A percentile compares a stretch with the other conserved stretches of the same genome.
Evolutionary conservation across 208 protist genomes (phyloP).

Genomic region (Trichomonas tenax): DNA sequence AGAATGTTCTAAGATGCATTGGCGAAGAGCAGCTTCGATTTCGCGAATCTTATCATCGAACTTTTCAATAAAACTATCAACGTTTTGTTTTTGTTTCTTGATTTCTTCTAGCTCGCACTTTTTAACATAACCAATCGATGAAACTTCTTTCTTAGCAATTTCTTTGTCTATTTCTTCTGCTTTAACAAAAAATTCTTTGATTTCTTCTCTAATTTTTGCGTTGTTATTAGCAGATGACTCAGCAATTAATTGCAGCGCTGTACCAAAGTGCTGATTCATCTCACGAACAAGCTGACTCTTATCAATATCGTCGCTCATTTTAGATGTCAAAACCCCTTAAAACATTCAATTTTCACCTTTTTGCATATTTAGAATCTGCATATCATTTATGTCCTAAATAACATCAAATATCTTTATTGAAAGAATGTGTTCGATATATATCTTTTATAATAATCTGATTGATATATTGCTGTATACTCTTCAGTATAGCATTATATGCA

Average conservation of each 20-base stretch:
- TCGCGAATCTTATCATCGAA: not conserved
- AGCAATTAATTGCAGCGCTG: not conserved
- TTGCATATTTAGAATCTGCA: too few species aligned
- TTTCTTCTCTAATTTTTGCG: not conserved
- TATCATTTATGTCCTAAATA: too few species aligned
- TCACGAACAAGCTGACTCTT: not conserved
- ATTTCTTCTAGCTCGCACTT: not conserved
- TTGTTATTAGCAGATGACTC: not conserved
- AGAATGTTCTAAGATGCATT: not conserved
- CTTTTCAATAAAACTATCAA: not conserved
- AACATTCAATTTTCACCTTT: too few species aligned
- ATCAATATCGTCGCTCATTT: not conserved
- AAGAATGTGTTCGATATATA: too few species aligned
- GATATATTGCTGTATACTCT: too few species aligned
- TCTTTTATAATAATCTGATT: too few species aligned
- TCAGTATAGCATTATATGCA: too few species aligned
- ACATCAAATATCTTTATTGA: too few species aligned
- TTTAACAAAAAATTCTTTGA: not conserved
- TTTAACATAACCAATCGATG: not conserved
- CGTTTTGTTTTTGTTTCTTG: not conserved
- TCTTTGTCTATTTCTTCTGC: not conserved
- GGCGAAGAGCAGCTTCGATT: not conserved
- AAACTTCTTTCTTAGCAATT: not conserved
- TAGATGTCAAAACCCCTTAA: not conserved
- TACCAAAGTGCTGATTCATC: not conserved